Percentiles rank a stretch among this genome's conserved stretches.
These are phyloP conservation scores for Zizania latifolia DNA, from an alignment of 176 grass and related monocot genomes.

Conservation along the genomic window DNA sequence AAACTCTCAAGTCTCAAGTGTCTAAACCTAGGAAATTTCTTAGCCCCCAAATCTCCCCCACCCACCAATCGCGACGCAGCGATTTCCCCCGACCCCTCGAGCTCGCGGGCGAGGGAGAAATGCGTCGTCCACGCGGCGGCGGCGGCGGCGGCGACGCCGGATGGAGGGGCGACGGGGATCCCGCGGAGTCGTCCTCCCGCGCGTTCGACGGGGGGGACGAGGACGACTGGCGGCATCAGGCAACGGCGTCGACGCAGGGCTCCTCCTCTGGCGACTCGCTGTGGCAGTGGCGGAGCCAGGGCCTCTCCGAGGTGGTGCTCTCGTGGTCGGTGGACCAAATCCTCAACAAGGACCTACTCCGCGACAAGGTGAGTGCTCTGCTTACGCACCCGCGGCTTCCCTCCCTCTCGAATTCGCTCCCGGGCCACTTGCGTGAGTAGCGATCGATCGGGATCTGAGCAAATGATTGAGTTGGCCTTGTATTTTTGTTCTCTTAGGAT, in stretches of 20 bases:
- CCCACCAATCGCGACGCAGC: constrained; percentile 8
- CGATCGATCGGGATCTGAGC: constrained; percentile 24
- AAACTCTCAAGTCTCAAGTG: too few species aligned
- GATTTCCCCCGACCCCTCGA: neutral
- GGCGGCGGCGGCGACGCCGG: constrained; percentile 5
- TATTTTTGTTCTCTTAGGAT: neutral
- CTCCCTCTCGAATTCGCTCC: neutral
- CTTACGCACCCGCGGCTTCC: neutral
- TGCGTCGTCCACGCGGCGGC: constrained; percentile 23
- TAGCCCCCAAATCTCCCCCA: neutral
- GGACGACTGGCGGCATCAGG: neutral
- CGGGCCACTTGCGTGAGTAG: neutral
- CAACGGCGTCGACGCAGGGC: neutral
- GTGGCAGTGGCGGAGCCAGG: constrained; percentile 42
- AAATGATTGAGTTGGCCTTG: neutral
- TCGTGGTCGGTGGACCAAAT: constrained; percentile 65
- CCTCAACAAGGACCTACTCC: constrained; percentile 56
- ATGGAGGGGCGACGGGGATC: constrained; percentile 22
- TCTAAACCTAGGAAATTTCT: neutral
- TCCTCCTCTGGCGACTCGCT: constrained; percentile 12
- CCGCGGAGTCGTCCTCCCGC: neutral
- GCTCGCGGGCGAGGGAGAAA: constrained; percentile 12
- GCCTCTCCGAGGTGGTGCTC: constrained; percentile 50
- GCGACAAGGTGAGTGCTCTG: constrained; percentile 44
- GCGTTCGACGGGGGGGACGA: constrained; percentile 23